Base-by-base conservation (phyloP, 495 filamentous ascomycete species). In the Penicillium cosmopolitanum region DNA sequence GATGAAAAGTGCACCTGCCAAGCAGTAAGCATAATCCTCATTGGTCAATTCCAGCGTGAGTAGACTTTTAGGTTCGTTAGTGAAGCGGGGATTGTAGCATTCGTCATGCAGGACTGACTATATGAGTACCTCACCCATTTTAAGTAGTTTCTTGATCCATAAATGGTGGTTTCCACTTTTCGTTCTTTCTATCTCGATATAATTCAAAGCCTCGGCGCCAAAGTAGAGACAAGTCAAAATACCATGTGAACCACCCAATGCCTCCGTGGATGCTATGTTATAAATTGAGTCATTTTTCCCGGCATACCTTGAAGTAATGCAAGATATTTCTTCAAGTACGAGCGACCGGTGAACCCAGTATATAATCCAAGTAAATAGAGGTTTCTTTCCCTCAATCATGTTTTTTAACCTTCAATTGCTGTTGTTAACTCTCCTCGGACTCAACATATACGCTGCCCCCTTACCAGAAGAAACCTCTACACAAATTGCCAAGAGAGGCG, bases 21-120 rank as follows among this genome's bases (percentile, higher is more conserved):
- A 38, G 36, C 4, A 13, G 12, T n/a, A n/a, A 38, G 11, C 36
- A 1, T n/a, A 38, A 0, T n/a, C 11, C 0, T 38, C 5, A 13
- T 38, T 38, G 36, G 36, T 5, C 36, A 38, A 38, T 38, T 7
- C 4, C 36, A 13, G 36, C 25, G 11, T 33, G 18, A 52, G 13
- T 52, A 52, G 50, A 36, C 19, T 52, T 15, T 52, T 52, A 35
- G 28, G 50, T 52, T 52, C n/a, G 50, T 12, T n/a, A 35, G 50
- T 4, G 21, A 35, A 52, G 50, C 11, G 50, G 50, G 50, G 50
- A 9, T 35, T 15, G 50, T 52, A 52, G 28, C 28, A 52, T 52
- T 35, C 36, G 50, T 16, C 50, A 52, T 52, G 50, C 50, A 52
- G 50, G 36, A 38, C 15, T 31, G 47, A 23, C n/a, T 48, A 50